Conservation (phyloP, 2,329 filamentous ascomycete species). For the Scedosporium boydii region DNA sequence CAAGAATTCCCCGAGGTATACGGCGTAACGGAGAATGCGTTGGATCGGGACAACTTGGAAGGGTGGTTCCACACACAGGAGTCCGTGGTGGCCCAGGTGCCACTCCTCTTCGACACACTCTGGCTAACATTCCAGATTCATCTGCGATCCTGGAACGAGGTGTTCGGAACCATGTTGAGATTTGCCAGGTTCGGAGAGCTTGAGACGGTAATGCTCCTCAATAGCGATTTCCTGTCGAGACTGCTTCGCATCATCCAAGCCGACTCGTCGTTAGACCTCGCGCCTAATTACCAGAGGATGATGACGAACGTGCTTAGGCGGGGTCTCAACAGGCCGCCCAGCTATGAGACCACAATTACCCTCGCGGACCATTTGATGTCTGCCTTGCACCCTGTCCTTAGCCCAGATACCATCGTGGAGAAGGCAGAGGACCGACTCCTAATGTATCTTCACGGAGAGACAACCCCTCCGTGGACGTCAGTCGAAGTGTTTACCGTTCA, state of each 20-base stretch:
- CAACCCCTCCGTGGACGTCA: slow-evolving; percentile 32
- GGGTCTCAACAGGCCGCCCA: slow-evolving; percentile 37
- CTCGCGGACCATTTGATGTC: slow-evolving; percentile 36
- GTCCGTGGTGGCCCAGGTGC: slow-evolving; percentile 25
- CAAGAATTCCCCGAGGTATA: slow-evolving; percentile 36
- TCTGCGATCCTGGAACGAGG: slow-evolving; percentile 64
- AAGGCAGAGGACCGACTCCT: slow-evolving; percentile 27
- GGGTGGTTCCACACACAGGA: slow-evolving; percentile 10
- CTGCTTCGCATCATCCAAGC: slow-evolving; percentile 51
- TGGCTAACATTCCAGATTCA: slow-evolving; percentile 54
- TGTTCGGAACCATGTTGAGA: slow-evolving; percentile 60
- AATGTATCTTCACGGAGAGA: slow-evolving; percentile 18
- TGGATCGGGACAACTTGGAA: slow-evolving; percentile 19
- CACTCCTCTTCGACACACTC: slow-evolving; percentile 42
- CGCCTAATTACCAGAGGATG: slow-evolving; percentile 46
- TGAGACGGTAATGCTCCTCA: slow-evolving; percentile 50
- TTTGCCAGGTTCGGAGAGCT: slow-evolving; percentile 53
- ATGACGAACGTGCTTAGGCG: slow-evolving; percentile 41
- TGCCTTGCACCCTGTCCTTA: slow-evolving; percentile 29
- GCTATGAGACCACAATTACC: slow-evolving; percentile 42
- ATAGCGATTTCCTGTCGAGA: slow-evolving; percentile 49
- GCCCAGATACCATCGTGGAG: slow-evolving; percentile 26
- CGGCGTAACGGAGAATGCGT: slow-evolving; percentile 19
- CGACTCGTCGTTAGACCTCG: slow-evolving; percentile 42
- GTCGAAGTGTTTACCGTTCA: slow-evolving; percentile 37